phyloP scores from a whole-genome alignment of 31 red algal species.

The Odonthalia washingtoniensis region DNA sequence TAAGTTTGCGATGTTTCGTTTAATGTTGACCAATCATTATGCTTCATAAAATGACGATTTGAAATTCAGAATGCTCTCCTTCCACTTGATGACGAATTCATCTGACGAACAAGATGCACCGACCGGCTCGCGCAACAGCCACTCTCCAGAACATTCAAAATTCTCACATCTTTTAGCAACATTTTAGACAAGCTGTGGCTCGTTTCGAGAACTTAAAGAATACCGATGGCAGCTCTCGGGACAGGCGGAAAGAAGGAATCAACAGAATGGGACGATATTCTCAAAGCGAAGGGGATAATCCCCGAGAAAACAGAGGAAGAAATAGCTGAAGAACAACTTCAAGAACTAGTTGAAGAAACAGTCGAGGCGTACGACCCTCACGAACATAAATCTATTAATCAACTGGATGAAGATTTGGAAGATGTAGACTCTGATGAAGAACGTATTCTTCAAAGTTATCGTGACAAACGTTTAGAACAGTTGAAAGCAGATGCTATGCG shows the following conservation, averaged over 20 bases:
- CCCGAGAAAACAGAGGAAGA: slow-evolving; percentile 89
- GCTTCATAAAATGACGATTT: too few relatives aligned
- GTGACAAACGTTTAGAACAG: slow-evolving; percentile 69
- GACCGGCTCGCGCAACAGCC: too few relatives aligned
- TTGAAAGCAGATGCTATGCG: slow-evolving; percentile 61
- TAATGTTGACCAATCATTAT: too few relatives aligned
- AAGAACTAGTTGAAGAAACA: slow-evolving; percentile 75
- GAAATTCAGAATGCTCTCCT: too few relatives aligned
- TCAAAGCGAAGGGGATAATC: slow-evolving; percentile 85
- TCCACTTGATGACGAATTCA: too few relatives aligned
- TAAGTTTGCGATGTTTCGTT: too few relatives aligned
- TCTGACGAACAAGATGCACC: too few relatives aligned
- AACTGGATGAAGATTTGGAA: slow-evolving; percentile 86
- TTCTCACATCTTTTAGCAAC: too few relatives aligned
- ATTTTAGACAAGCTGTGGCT: too few relatives aligned
- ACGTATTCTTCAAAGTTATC: slow-evolving; percentile 69
- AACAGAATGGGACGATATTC: slow-evolving; percentile 96
- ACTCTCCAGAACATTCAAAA: too few relatives aligned
- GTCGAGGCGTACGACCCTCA: slow-evolving; percentile 89
- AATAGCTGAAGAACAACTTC: slow-evolving; percentile 70
- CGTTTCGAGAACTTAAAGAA: too few relatives aligned
- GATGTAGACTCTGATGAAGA: slow-evolving; percentile 95
- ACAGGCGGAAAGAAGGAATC: slow-evolving; percentile 82
- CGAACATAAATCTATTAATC: slow-evolving; percentile 67
- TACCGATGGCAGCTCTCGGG: slow-evolving; percentile 91